Conservation (phyloP, 805 yeast species). For the Saccharomycopsis amapae region DNA sequence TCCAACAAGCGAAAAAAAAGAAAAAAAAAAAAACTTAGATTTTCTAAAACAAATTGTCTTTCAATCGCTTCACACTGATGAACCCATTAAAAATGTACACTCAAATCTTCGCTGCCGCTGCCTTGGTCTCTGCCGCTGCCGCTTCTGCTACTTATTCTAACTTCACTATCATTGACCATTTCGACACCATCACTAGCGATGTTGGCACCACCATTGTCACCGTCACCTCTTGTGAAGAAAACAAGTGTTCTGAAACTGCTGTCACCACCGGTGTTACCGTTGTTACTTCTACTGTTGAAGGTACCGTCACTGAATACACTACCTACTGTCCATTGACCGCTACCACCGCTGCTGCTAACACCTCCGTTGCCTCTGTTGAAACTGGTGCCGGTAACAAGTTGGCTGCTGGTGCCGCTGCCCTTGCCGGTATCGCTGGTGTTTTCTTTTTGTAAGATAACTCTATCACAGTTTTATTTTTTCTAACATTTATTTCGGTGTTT, state of each 20-base stretch:
- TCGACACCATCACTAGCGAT: constrained; percentile 20
- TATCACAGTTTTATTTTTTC: no score
- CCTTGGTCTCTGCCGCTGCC: constrained; percentile 11
- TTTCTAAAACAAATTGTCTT: constrained; percentile 29
- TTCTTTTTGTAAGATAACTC: background rate
- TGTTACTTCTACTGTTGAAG: constrained; percentile 16
- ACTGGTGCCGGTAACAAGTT: constrained; percentile 91
- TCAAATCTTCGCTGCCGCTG: constrained; percentile 11
- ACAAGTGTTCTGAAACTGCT: constrained; percentile 23
- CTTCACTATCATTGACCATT: constrained; percentile 8
- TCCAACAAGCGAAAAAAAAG: no score
- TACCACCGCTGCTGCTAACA: constrained; percentile 7
- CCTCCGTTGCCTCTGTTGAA: constrained; percentile 37
- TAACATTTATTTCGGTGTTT: no score
- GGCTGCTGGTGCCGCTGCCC: constrained; percentile 20
- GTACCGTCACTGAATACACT: constrained; percentile 31
- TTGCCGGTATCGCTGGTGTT: constrained; percentile 20
- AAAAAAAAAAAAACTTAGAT: no score
- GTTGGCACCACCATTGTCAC: constrained; percentile 27
- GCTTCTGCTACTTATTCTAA: constrained; percentile 5
- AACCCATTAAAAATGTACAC: constrained; percentile 19
- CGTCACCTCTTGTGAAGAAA: constrained; percentile 24
- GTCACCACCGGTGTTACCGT: constrained; percentile 23
- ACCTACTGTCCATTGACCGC: constrained; percentile 31
- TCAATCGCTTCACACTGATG: no score